A percentile compares a stretch with the other conserved stretches of the same genome.
Evolutionary conservation across 148 eudicot species (phyloP).

Genomic region (Beta vulgaris): DNA sequence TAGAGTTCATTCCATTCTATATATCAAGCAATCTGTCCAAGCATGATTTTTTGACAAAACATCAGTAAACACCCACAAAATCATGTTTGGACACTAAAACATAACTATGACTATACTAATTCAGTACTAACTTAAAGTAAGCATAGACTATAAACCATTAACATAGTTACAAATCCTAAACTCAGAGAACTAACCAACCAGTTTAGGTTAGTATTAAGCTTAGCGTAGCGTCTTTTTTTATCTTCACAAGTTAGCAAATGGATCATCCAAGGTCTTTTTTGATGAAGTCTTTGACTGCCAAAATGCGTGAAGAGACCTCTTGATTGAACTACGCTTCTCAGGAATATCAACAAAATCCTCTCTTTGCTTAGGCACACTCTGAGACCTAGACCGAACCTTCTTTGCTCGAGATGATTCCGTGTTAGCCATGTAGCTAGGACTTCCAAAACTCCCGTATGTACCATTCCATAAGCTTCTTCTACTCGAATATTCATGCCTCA

Average conservation of each 20-base stretch:
- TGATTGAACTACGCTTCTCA: conserved; percentile 38
- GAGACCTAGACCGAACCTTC: conserved; percentile 65
- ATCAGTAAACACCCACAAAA: conserved; percentile 13
- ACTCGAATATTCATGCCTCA: conserved; percentile 54
- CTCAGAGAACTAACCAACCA: conserved; percentile 15
- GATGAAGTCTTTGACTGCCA: conserved; percentile 33
- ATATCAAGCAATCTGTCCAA: conserved; percentile 19
- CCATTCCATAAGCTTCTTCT: conserved; percentile 50
- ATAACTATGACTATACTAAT: conserved; percentile 13
- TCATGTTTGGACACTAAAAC: conserved; percentile 27
- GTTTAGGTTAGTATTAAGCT: neutral
- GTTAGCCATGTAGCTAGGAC: conserved; percentile 74
- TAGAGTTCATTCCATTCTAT: neutral
- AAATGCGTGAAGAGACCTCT: conserved; percentile 32
- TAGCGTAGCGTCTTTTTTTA: too few relatives aligned
- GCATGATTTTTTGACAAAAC: conserved; percentile 17
- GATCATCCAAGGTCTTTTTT: conserved; percentile 33
- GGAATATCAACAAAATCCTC: conserved; percentile 19
- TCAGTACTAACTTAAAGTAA: neutral
- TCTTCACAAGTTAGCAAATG: conserved; percentile 14
- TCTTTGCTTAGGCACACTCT: conserved; percentile 76
- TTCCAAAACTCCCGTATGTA: conserved; percentile 37
- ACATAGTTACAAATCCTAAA: conserved; percentile 31
- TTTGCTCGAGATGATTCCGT: conserved; percentile 70
- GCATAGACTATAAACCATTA: conserved; percentile 1